Percentiles rank a stretch among this genome's conserved stretches.
phyloP scores from a whole-genome alignment of 2,329 filamentous ascomycete genomes.

The Fragosphaeria purpurea region DNA sequence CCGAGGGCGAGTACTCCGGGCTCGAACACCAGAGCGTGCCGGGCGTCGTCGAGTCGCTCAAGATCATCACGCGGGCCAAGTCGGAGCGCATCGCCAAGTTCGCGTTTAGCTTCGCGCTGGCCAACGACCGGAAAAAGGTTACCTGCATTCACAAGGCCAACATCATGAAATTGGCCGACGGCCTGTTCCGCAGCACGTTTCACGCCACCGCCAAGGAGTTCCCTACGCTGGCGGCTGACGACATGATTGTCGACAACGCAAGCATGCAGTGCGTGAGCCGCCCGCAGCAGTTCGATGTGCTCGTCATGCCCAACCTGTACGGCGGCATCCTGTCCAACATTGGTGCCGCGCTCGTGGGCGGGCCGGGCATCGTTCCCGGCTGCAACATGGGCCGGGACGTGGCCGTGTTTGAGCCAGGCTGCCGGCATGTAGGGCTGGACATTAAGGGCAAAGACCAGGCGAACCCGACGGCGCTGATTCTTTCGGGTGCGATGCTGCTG shows the following conservation, averaged over 20 bases:
- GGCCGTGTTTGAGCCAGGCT: slow-evolving; percentile 96
- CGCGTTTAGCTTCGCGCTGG: slow-evolving; percentile 92
- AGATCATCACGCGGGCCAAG: slow-evolving; percentile 99
- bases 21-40: slow-evolving; percentile 96
- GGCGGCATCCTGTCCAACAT: slow-evolving; percentile 99
- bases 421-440: slow-evolving; percentile 97
- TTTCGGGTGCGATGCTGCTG: slow-evolving; percentile 94
- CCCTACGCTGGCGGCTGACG: slow-evolving; percentile 88
- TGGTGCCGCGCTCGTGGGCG: slow-evolving; percentile 90
- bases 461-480: slow-evolving; percentile 91
- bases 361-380: slow-evolving; percentile 91
- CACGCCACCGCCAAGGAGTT: slow-evolving; percentile 89
- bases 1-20: slow-evolving; percentile 98
- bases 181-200: slow-evolving; percentile 97
- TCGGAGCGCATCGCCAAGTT: slow-evolving; percentile 99
- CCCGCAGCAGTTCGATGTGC: slow-evolving; percentile 97
- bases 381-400: slow-evolving; percentile 99
- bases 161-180: slow-evolving; percentile 99
- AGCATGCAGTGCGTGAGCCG: slow-evolving; percentile 97
- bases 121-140: slow-evolving; percentile 98
- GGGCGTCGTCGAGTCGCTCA: slow-evolving; percentile 96
- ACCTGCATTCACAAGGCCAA: slow-evolving; percentile 99
- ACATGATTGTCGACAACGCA: slow-evolving; percentile 99
- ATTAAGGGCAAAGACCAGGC: slow-evolving; percentile 99
- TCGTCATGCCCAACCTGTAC: slow-evolving; percentile 99